Evolutionary conservation across 768 basidiomycete species (phyloP), one percentile per base, ranked within the genome.

Genomic region (Lentinula detonsa): DNA sequence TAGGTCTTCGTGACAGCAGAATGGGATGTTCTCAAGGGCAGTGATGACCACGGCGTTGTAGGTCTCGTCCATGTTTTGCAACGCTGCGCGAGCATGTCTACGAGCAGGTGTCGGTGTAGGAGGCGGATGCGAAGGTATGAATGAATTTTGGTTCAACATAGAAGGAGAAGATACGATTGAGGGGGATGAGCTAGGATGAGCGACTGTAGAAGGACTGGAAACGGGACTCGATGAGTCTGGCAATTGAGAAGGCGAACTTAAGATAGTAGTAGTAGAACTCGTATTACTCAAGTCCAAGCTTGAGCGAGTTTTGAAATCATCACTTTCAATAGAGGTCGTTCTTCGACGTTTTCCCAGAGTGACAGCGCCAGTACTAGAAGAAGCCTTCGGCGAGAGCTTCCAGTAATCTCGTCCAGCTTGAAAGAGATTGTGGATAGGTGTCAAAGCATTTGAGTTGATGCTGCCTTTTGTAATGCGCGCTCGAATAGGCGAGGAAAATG

Each of bases 1-100:
- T 45, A 90, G 78, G 64, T 91, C 87, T 62, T 87, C 86, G 67
- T 91, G 87, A 70, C 86, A 88, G 71, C 85, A 87, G 72, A 90
- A 91, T 0, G 87, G 87, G 9, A 81, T 74, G 23, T 70, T 71
- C 45, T 78, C 74, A 11, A 90, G 76, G 5, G 87, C 78, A 0
- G 85, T 88, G 69, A 90, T 82, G 42, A 89, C 76, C 45, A 90
- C 74, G 7, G 81, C 83, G 64, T 85, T 81, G 55, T 80, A 78
- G 2, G 79, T 71, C 15, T 70, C 67, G 33, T 81, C 79, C 61
- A 86, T 82, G 60, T 83, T 82, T 67, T 88, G 85, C 11, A 90
- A 72, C 0, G 87, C 84, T 43, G 88, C 72, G 58, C 81, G 31
- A 10, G 23, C 9, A 31, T 23, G 42, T n/a, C 34, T 11, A 11